Evolutionary conservation across 805 yeast species (phyloP).

Genomic region (Suhomyces sp.): DNA sequence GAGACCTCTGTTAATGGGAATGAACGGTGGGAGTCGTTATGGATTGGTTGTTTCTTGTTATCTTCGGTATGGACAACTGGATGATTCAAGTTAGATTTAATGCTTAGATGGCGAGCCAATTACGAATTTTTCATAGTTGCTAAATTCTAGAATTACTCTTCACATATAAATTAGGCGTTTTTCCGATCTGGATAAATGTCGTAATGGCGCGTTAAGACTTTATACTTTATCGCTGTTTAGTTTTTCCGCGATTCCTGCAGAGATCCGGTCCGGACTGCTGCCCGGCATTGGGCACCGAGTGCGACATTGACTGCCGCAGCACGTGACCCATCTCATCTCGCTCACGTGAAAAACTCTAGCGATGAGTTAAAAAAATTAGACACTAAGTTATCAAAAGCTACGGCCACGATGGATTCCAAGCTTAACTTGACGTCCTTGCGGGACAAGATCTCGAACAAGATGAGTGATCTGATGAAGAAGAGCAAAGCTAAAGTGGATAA

Average conservation of each 20-base stretch:
- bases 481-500: constrained; percentile 8
- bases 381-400: background rate
- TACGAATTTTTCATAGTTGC: background rate
- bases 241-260: background rate
- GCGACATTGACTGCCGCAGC: background rate
- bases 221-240: background rate
- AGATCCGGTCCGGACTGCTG: background rate
- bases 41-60: background rate
- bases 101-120: background rate
- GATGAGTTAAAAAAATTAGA: constrained; percentile 1
- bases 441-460: constrained; percentile 47
- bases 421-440: constrained; percentile 56
- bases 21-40: background rate
- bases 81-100: background rate
- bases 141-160: background rate
- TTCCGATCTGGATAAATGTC: background rate
- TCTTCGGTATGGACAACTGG: background rate
- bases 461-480: constrained; percentile 10
- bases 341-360: background rate
- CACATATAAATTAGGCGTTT: background rate
- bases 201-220: background rate
- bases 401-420: constrained; percentile 39
- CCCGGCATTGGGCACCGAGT: background rate
- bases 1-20: background rate
- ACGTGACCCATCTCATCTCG: background rate